A percentile compares a stretch with the other conserved stretches of the same genome.
Evolutionary conservation across 2,329 filamentous ascomycete genomes (phyloP).

Genomic region (Eurotiales sp.): DNA sequence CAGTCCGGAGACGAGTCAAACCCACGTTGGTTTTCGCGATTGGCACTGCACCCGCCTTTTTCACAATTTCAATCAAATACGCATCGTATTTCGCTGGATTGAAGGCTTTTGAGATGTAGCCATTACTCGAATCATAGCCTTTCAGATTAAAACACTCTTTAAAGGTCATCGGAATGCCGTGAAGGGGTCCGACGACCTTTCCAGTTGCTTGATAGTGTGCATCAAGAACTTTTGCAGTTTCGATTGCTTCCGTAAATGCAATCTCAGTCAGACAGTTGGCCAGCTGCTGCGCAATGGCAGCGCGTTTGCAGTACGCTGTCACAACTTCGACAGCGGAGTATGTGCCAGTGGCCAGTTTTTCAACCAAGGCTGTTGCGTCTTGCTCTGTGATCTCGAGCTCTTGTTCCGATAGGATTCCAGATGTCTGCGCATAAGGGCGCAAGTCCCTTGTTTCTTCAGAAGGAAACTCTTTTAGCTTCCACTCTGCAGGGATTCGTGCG

Average conservation of each 20-base stretch:
- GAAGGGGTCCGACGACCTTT: slow-evolving; percentile 53
- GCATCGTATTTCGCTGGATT: not conserved
- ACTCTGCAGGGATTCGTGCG: slow-evolving; percentile 24
- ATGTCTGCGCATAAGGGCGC: not conserved
- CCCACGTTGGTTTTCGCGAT: slow-evolving; percentile 53
- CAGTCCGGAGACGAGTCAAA: not conserved
- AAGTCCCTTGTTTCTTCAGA: not conserved
- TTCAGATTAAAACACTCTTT: slow-evolving; percentile 46
- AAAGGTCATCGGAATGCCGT: slow-evolving; percentile 57
- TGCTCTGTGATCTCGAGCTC: slow-evolving; percentile 57
- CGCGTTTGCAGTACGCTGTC: slow-evolving; percentile 53
- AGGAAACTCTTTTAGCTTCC: slow-evolving; percentile 19
- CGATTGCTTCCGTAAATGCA: not conserved
- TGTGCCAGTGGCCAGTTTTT: slow-evolving; percentile 28
- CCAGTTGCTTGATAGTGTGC: not conserved
- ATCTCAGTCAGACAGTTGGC: not conserved
- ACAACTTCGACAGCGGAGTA: slow-evolving; percentile 45
- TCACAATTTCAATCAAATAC: slow-evolving; percentile 1
- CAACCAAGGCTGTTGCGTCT: slow-evolving; percentile 39
- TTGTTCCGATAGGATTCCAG: slow-evolving; percentile 45
- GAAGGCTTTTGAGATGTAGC: slow-evolving; percentile 43
- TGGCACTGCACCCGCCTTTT: slow-evolving; percentile 44
- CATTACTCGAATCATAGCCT: slow-evolving; percentile 53
- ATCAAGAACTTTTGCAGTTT: not conserved
- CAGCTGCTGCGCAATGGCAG: slow-evolving; percentile 39